phyloP scores from a whole-genome alignment of 768 basidiomycete species.

The Lactarius indigo region DNA sequence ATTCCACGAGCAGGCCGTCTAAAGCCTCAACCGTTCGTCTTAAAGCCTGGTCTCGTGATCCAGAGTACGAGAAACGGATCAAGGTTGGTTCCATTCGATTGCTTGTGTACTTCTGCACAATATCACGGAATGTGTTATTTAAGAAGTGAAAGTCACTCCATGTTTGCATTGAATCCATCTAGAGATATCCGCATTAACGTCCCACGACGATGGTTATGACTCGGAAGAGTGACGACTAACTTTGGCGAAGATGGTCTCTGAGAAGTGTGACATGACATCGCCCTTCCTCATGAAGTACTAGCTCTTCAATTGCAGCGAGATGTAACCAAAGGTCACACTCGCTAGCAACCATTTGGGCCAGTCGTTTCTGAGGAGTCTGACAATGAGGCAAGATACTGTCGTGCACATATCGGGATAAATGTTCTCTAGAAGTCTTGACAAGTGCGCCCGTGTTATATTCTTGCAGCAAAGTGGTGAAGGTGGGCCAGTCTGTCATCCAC shows the following conservation, averaged over 20 bases:
- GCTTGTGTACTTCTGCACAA: slow-evolving; percentile 48
- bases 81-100: slow-evolving; percentile 65
- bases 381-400: slow-evolving; percentile 61
- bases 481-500: slow-evolving; percentile 20
- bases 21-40: slow-evolving; percentile 58
- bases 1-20: slow-evolving; percentile 69
- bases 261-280: slow-evolving; percentile 72
- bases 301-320: slow-evolving; percentile 57
- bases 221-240: slow-evolving; percentile 36
- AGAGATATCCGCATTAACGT: not conserved
- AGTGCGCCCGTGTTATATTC: slow-evolving; percentile 23
- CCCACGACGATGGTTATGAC: not conserved
- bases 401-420: slow-evolving; percentile 57
- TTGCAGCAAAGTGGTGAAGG: slow-evolving; percentile 17
- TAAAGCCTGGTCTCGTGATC: slow-evolving; percentile 44
- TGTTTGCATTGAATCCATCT: slow-evolving; percentile 71
- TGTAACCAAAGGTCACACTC: slow-evolving; percentile 67
- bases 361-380: slow-evolving; percentile 44
- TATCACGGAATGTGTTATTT: slow-evolving; percentile 71
- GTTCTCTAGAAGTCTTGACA: slow-evolving; percentile 57
- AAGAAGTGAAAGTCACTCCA: slow-evolving; percentile 86
- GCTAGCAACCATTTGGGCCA: slow-evolving; percentile 58
- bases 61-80: slow-evolving; percentile 67
- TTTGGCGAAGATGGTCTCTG: slow-evolving; percentile 71
- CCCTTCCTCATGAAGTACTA: slow-evolving; percentile 75